Conservation (phyloP, 2,329 filamentous ascomycete genomes). For the Fulvia fulva region DNA sequence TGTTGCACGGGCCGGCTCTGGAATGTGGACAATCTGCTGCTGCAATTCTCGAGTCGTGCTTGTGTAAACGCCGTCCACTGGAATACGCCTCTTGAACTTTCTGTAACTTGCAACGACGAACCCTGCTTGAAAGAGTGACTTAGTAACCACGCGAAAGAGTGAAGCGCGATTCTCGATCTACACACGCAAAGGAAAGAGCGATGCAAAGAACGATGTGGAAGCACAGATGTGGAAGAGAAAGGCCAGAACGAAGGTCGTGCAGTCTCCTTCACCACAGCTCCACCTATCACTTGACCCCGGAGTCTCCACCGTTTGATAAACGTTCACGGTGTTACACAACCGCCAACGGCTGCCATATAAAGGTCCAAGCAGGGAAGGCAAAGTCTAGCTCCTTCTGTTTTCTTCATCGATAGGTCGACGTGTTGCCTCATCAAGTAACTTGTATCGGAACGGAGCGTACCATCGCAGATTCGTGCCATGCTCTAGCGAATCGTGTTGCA, state of each 20-base stretch:
- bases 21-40: slow-evolving; percentile 1
- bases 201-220: neutral
- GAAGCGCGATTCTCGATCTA: slow-evolving; percentile 14
- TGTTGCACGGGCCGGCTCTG: neutral
- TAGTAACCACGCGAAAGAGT: slow-evolving; percentile 16
- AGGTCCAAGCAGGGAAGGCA: neutral
- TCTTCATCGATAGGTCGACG: neutral
- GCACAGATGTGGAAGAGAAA: neutral
- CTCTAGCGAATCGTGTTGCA: neutral
- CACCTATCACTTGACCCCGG: neutral
- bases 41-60: neutral
- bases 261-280: neutral
- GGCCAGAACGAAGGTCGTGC: neutral
- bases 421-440: neutral
- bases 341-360: neutral
- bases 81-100: neutral
- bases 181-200: neutral
- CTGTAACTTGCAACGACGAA: slow-evolving; percentile 4
- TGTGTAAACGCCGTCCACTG: slow-evolving; percentile 1
- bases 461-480: neutral
- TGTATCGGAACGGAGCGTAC: neutral
- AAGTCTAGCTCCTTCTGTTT: neutral
- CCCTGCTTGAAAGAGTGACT: slow-evolving; percentile 9
- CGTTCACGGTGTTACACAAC: neutral
- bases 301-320: neutral